These are phyloP conservation scores for Jamesozyma hellenica DNA, from an alignment of 805 yeast species.

Conservation along the genomic window DNA sequence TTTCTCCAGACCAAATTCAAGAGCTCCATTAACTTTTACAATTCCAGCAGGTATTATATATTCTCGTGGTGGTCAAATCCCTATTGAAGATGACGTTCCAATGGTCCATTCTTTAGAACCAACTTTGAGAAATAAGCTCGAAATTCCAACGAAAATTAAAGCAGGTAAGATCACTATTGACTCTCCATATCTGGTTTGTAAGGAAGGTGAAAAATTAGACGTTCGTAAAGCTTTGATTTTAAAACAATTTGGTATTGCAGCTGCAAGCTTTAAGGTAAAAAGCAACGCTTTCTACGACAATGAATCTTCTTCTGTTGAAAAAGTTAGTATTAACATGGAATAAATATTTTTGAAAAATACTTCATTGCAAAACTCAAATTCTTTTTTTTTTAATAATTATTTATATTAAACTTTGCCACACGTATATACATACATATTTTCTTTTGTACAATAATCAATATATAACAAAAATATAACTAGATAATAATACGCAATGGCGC, in stretches of 20 bases:
- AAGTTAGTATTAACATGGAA: conserved; percentile 30
- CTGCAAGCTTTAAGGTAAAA: conserved; percentile 78
- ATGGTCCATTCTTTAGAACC: conserved; percentile 94
- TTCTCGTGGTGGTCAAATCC: conserved; percentile 89
- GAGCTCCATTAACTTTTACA: conserved; percentile 70
- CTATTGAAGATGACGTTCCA: conserved; percentile 88
- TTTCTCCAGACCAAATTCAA: conserved; percentile 81
- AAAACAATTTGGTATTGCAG: conserved; percentile 93
- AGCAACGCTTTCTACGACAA: conserved; percentile 69
- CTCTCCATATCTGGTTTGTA: conserved; percentile 71
- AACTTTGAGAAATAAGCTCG: conserved; percentile 77
- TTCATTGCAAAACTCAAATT: too few relatives aligned
- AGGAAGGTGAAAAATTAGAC: conserved; percentile 69
- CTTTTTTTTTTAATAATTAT: too few relatives aligned
- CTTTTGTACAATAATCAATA: conserved; percentile 1
- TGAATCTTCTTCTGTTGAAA: conserved; percentile 34
- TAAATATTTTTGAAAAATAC: conserved; percentile 1
- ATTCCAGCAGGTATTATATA: conserved; percentile 87
- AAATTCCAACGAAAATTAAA: conserved; percentile 84
- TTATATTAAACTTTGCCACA: too few relatives aligned
- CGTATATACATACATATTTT: neutral
- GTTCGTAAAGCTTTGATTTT: conserved; percentile 84
- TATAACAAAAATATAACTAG: neutral
- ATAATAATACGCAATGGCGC: too few relatives aligned
- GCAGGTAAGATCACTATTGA: conserved; percentile 76